Conservation (phyloP, 768 basidiomycete species). For the Tremella yokohamensis region DNA sequence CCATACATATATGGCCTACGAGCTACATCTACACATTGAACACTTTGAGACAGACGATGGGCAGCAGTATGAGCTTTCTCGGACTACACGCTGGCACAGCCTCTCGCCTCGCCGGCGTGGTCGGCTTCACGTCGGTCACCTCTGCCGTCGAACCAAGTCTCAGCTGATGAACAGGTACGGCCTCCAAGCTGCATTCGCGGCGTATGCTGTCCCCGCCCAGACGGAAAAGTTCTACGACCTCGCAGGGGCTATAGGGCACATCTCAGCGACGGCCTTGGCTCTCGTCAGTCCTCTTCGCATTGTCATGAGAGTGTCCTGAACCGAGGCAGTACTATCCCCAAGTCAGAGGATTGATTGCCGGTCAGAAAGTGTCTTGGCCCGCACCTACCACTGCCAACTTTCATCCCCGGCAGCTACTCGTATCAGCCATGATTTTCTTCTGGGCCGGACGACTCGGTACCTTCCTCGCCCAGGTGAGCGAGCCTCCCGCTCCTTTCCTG, state of each 20-base stretch:
- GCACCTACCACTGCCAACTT: not conserved
- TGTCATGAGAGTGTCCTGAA: not conserved
- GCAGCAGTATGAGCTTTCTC: slow-evolving; percentile 17
- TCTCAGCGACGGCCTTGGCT: slow-evolving; percentile 61
- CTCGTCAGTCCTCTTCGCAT: slow-evolving; percentile 41
- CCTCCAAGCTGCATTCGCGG: slow-evolving; percentile 54
- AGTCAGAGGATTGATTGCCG: slow-evolving; percentile 55
- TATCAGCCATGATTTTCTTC: slow-evolving; percentile 59
- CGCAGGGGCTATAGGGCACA: slow-evolving; percentile 64
- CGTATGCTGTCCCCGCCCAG: slow-evolving; percentile 63
- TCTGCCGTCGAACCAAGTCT: not conserved
- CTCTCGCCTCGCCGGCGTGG: slow-evolving; percentile 40
- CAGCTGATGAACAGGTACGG: slow-evolving; percentile 26
- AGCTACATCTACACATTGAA: too few species aligned
- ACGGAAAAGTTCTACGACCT: slow-evolving; percentile 67
- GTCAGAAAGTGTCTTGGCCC: slow-evolving; percentile 8
- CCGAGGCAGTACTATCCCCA: slow-evolving; percentile 58
- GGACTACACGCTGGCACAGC: slow-evolving; percentile 30
- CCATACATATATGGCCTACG: too few species aligned
- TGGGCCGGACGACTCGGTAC: slow-evolving; percentile 65
- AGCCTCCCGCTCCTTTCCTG: not conserved
- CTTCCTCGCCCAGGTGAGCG: slow-evolving; percentile 60
- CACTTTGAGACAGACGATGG: not conserved
- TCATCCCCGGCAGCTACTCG: slow-evolving; percentile 57
- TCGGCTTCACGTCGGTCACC: slow-evolving; percentile 40